Evolutionary conservation across 2,329 filamentous ascomycete genomes (phyloP).

Genomic region (Macrophomina pseudophaseolina): DNA sequence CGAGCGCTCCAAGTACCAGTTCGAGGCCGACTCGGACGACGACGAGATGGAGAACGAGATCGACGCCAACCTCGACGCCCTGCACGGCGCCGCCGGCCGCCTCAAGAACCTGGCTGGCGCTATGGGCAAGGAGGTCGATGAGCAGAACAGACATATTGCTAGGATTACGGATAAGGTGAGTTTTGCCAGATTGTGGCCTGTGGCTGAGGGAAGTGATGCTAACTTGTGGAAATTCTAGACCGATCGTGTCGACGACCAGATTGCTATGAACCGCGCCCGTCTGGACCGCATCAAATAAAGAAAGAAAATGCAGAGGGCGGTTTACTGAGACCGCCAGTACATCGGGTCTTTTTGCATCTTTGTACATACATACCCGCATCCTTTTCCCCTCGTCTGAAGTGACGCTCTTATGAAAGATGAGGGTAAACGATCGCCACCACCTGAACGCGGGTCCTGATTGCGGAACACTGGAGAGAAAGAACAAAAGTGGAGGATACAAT

Average conservation of each 20-base stretch:
- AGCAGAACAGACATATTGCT: constrained; percentile 78
- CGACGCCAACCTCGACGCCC: constrained; percentile 57
- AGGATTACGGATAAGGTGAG: constrained; percentile 70
- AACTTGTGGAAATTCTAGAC: constrained; percentile 56
- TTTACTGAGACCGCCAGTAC: neutral
- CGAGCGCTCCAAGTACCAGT: constrained; percentile 74
- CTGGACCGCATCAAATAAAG: constrained; percentile 66
- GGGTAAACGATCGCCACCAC: no score
- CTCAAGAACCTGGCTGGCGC: constrained; percentile 76
- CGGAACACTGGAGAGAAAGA: neutral
- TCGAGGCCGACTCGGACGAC: constrained; percentile 65
- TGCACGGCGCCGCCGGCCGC: constrained; percentile 67
- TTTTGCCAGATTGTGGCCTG: neutral
- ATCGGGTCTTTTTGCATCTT: neutral
- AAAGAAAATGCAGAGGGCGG: no score
- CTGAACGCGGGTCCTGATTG: neutral
- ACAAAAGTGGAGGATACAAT: neutral
- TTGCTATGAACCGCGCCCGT: constrained; percentile 76
- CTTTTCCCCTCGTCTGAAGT: neutral
- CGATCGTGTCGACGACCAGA: constrained; percentile 75
- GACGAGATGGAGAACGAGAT: constrained; percentile 68
- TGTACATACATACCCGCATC: constrained; percentile 18
- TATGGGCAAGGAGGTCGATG: constrained; percentile 75
- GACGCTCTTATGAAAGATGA: neutral
- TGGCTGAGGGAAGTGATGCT: constrained; percentile 28